phyloP scores from a whole-genome alignment of 2,329 filamentous ascomycete species.

The Phialophora tarda region DNA sequence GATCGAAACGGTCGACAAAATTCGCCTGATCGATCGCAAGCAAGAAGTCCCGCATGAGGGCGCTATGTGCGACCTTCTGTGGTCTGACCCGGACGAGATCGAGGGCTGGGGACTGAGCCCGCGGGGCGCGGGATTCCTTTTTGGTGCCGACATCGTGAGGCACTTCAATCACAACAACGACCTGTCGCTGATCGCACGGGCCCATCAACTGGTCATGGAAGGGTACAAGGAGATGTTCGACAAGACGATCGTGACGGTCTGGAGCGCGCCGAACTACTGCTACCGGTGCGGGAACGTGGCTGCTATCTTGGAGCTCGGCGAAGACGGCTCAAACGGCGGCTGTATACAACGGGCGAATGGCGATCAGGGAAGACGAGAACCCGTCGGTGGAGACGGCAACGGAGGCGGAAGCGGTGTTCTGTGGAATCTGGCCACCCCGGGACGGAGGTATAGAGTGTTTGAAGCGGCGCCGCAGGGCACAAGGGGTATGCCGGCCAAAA shows the following conservation, averaged over 20 bases:
- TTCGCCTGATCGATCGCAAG: slow-evolving; percentile 90
- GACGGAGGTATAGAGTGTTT: slow-evolving; percentile 90
- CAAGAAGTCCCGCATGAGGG: slow-evolving; percentile 98
- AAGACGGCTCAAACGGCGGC: slow-evolving; percentile 62
- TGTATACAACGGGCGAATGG: slow-evolving; percentile 51
- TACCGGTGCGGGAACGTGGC: slow-evolving; percentile 96
- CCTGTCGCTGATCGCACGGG: slow-evolving; percentile 86
- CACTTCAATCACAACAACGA: slow-evolving; percentile 95
- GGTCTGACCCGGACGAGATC: slow-evolving; percentile 98
- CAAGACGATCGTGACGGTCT: slow-evolving; percentile 94
- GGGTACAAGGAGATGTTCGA: slow-evolving; percentile 99
- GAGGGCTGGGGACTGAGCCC: slow-evolving; percentile 96
- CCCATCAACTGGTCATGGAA: slow-evolving; percentile 98
- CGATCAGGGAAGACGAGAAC: slow-evolving; percentile 49
- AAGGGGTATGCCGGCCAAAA: slow-evolving; percentile 97
- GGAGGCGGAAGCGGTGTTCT: slow-evolving; percentile 33
- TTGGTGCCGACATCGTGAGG: slow-evolving; percentile 93
- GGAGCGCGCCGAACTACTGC: slow-evolving; percentile 96
- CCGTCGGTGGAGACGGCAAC: slow-evolving; percentile 35
- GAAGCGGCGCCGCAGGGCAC: slow-evolving; percentile 96
- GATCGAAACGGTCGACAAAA: slow-evolving; percentile 93
- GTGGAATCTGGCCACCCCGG: slow-evolving; percentile 66
- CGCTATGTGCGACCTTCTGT: slow-evolving; percentile 97
- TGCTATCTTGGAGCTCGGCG: slow-evolving; percentile 84
- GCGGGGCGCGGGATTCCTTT: slow-evolving; percentile 92